Percentiles rank a stretch among this genome's conserved stretches.
These are phyloP conservation scores for Candida gigantensis DNA, from an alignment of 1,139 yeast species.

Conservation along the genomic window DNA sequence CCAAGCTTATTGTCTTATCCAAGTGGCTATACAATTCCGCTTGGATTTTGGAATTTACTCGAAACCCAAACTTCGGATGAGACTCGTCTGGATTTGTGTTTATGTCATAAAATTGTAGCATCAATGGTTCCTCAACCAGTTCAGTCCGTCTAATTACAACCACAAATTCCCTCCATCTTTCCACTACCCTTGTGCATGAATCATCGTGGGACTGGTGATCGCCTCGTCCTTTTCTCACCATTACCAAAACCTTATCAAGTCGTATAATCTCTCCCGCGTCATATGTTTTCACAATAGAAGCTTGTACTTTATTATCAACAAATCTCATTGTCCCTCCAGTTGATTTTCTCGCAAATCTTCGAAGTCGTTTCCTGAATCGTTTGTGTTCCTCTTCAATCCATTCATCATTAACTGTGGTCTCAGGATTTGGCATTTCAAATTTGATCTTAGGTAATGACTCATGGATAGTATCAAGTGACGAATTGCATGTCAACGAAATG, in stretches of 20 bases:
- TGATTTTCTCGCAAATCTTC: slow-evolving; percentile 25
- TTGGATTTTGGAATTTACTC: slow-evolving; percentile 21
- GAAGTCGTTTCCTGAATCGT: slow-evolving; percentile 23
- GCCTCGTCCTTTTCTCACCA: slow-evolving; percentile 40
- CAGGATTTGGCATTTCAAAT: slow-evolving; percentile 11
- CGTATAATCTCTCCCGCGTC: slow-evolving; percentile 63
- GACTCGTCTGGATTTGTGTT: slow-evolving; percentile 37
- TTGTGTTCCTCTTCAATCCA: slow-evolving; percentile 24
- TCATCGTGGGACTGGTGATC: slow-evolving; percentile 44
- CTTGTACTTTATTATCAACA: slow-evolving; percentile 21
- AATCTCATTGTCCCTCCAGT: slow-evolving; percentile 25
- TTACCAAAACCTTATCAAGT: slow-evolving; percentile 64
- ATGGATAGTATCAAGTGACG: background rate
- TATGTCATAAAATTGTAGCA: slow-evolving; percentile 60
- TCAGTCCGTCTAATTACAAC: slow-evolving; percentile 67
- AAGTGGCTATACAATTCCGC: slow-evolving; percentile 62
- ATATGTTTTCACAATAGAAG: slow-evolving; percentile 27
- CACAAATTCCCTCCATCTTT: slow-evolving; percentile 75
- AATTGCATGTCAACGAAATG: too few relatives aligned
- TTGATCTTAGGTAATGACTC: slow-evolving; percentile 10
- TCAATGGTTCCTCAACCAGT: slow-evolving; percentile 46
- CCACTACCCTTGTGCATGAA: slow-evolving; percentile 58
- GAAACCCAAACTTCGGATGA: slow-evolving; percentile 27
- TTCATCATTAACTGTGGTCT: slow-evolving; percentile 13
- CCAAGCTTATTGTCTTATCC: slow-evolving; percentile 67